Base-by-base conservation (phyloP, 2,329 filamentous ascomycete genomes). In the Pseudocercospora cruenta region DNA sequence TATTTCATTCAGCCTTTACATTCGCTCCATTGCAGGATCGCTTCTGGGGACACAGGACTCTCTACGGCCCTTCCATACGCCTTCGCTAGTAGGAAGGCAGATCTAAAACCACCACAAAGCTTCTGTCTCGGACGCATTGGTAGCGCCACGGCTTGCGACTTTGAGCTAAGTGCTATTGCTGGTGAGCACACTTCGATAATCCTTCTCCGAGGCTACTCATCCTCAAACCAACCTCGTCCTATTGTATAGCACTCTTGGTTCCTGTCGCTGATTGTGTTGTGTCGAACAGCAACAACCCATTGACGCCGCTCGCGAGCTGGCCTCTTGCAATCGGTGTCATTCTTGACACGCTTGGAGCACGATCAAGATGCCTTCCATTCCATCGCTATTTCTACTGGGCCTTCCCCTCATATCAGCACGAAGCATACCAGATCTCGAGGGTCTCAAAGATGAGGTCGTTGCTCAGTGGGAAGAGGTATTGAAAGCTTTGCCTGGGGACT, bases 401-500 rank as follows among this genome's bases (percentile, higher is more conserved):
- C 72, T 80, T 58, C 78, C 80, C 19, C 67, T 82, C 58, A 73
- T 78, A 28, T 77, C 76, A 63, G 61, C 65, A 74, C 58, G 65
- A 31, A 63, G 26, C 33, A 39, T 67, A 58, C 57, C 65, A 60
- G 47, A 69, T 62, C 66, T 71, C 26, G 71, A 75, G 65, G 58
- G 58, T 21, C 43, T 61, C 62, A 73, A 74, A 51, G 72, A 71
- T 21, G 51, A 68, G 1, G 63, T 57, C 19, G 67, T 71, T 39
- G 49, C 60, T 57, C 79, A 78, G 19, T 86, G 90, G 78, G 82
- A 85, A 69, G 82, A 86, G 65, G 77, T 88, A 62, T 79, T 90
- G 62, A 81, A 84, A 67, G 82, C 82, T 24, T 80, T 89, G 63
- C 86, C 88, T 22, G 84, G 84, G 62, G 82, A 86, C 58, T 84